A percentile compares a stretch with the other conserved stretches of the same genome.
Evolutionary conservation across 2,329 filamentous ascomycete genomes (phyloP).

Genomic region (Scytalidium sp.): DNA sequence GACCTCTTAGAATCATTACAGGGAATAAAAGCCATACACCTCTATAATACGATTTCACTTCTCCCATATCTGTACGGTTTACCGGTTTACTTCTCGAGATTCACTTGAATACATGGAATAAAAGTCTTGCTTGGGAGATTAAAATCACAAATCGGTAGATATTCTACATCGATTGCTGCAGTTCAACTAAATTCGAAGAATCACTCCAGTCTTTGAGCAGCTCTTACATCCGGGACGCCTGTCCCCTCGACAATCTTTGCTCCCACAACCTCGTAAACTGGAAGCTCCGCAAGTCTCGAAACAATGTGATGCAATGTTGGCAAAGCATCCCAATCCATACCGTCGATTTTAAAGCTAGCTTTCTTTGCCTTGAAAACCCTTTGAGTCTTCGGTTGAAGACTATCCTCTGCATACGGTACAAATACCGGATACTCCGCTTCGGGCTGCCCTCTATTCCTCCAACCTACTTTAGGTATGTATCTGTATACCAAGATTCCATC

Average conservation of each 20-base stretch:
- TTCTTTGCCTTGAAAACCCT: conserved; percentile 35
- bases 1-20: too few relatives aligned
- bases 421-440: conserved; percentile 49
- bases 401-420: conserved; percentile 9
- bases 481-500: conserved; percentile 49
- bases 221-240: conserved; percentile 47
- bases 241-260: conserved; percentile 53
- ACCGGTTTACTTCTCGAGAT: too few relatives aligned
- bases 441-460: conserved; percentile 38
- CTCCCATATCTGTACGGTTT: too few relatives aligned
- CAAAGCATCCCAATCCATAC: conserved; percentile 48
- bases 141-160: too few relatives aligned
- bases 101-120: too few relatives aligned
- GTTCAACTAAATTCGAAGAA: conserved; percentile 2
- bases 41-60: too few relatives aligned
- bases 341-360: conserved; percentile 45
- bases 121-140: too few relatives aligned
- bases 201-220: conserved; percentile 30
- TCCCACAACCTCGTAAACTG: conserved; percentile 52
- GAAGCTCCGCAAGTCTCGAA: conserved; percentile 49
- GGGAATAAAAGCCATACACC: too few relatives aligned
- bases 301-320: conserved; percentile 61
- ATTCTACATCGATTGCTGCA: background rate
- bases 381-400: conserved; percentile 25
- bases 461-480: conserved; percentile 53